Percentiles rank a stretch among this genome's conserved stretches.
Evolutionary conservation across 2,329 filamentous ascomycete species (phyloP).

Genomic region (Dactylellina parvicollis): DNA sequence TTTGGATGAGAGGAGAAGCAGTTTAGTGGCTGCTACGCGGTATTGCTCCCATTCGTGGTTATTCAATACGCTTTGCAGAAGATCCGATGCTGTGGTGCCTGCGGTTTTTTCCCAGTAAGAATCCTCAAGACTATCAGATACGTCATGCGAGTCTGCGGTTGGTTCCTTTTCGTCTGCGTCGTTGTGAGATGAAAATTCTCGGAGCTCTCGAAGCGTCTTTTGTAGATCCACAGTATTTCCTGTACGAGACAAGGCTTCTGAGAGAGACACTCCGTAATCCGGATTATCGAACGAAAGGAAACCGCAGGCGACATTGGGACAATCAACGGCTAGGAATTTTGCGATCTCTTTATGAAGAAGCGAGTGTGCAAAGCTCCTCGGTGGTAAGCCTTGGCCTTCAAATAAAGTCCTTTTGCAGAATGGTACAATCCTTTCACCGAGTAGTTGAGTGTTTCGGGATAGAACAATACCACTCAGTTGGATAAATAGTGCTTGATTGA

Average conservation of each 20-base stretch:
- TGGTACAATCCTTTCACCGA: conserved; percentile 8
- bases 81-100: background rate
- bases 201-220: background rate
- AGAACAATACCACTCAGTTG: conserved; percentile 21
- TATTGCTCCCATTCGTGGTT: conserved; percentile 43
- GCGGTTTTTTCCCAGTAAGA: background rate
- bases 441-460: background rate
- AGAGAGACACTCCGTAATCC: conserved; percentile 44
- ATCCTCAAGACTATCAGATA: too few species aligned
- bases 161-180: background rate
- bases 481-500: conserved; percentile 39
- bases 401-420: conserved; percentile 25
- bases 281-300: conserved; percentile 40
- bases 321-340: conserved; percentile 17
- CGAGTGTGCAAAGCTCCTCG: conserved; percentile 27
- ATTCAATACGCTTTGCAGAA: conserved; percentile 15
- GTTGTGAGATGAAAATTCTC: background rate
- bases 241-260: conserved; percentile 12
- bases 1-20: conserved; percentile 37
- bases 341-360: conserved; percentile 46
- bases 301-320: conserved; percentile 27
- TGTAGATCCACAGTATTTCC: conserved; percentile 1
- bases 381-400: conserved; percentile 12
- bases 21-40: conserved; percentile 28
- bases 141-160: too few species aligned